phyloP scores from a whole-genome alignment of 2,329 filamentous ascomycete species.

The Plenodomus biglobosus region DNA sequence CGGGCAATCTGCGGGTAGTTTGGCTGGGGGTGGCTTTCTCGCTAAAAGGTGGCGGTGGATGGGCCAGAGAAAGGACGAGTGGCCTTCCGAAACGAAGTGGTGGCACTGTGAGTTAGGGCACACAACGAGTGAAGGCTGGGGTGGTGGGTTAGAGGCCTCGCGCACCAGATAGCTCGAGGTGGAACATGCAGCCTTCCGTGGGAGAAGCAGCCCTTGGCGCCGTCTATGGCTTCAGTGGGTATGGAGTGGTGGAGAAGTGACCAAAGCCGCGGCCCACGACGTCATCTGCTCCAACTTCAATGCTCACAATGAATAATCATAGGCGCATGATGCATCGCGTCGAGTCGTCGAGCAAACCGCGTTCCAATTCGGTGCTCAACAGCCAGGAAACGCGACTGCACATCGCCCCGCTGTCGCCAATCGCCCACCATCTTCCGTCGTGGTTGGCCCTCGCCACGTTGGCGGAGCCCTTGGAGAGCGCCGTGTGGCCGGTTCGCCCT shows the following conservation, averaged over 20 bases:
- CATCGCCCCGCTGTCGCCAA: neutral
- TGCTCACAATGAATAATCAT: too few species aligned
- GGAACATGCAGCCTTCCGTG: neutral
- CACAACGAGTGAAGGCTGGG: constrained; percentile 6
- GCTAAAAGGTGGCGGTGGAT: constrained; percentile 41
- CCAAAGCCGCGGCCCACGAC: constrained; percentile 13
- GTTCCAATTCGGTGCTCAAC: neutral
- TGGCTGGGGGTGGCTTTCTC: constrained; percentile 25
- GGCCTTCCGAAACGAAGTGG: constrained; percentile 1
- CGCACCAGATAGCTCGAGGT: too few species aligned
- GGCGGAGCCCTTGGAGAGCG: too few species aligned
- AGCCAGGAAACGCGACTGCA: neutral
- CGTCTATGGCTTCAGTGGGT: too few species aligned
- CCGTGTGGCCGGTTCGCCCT: too few species aligned
- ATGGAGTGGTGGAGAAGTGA: neutral
- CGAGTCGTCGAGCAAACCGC: too few species aligned
- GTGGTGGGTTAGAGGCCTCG: too few species aligned
- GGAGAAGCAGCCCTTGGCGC: neutral
- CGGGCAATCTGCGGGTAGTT: constrained; percentile 4
- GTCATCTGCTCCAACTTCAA: constrained; percentile 9
- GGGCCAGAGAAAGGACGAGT: too few species aligned
- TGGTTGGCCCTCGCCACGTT: neutral
- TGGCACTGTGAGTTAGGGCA: constrained; percentile 2
- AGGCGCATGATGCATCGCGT: too few species aligned
- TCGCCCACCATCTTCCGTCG: neutral